Conservation (phyloP, 495 filamentous ascomycete genomes). For the Rostrohypoxylon terebratum region DNA sequence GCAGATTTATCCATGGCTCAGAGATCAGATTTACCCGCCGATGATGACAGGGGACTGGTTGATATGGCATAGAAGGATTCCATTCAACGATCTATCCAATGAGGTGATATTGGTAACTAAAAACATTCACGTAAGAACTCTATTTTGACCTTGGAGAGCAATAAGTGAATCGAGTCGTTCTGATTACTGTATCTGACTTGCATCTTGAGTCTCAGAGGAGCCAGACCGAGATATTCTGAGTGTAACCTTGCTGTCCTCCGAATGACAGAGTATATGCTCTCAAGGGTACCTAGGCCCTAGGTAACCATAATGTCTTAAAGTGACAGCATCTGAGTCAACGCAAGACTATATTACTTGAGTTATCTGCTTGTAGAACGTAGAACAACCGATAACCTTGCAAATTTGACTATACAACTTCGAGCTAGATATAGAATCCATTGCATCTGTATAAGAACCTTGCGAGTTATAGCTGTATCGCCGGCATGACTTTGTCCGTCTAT, state of each 20-base stretch:
- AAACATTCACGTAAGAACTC: constrained; percentile 20
- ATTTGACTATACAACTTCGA: neutral
- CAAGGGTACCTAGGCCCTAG: no score
- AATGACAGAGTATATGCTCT: neutral
- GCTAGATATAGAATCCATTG: neutral
- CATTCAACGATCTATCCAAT: constrained; percentile 33
- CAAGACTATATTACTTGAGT: neutral
- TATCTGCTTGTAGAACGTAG: neutral
- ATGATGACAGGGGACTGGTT: constrained; percentile 20
- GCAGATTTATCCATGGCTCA: constrained; percentile 34
- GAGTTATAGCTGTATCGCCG: neutral
- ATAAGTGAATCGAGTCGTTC: neutral
- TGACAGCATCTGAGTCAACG: neutral
- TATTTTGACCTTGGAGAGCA: constrained; percentile 24
- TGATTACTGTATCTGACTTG: neutral
- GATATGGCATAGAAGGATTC: constrained; percentile 8
- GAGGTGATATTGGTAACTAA: neutral
- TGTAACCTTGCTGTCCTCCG: neutral
- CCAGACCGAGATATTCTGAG: neutral
- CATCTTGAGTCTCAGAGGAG: neutral
- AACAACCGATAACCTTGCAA: neutral
- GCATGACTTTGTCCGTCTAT: neutral
- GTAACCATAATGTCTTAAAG: neutral
- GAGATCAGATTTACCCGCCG: constrained; percentile 29
- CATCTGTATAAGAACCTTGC: neutral